Percentiles rank a stretch among this genome's conserved stretches.
Conservation (phyloP, 176 grass and related monocot genomes). For the Triticum urartu region DNA sequence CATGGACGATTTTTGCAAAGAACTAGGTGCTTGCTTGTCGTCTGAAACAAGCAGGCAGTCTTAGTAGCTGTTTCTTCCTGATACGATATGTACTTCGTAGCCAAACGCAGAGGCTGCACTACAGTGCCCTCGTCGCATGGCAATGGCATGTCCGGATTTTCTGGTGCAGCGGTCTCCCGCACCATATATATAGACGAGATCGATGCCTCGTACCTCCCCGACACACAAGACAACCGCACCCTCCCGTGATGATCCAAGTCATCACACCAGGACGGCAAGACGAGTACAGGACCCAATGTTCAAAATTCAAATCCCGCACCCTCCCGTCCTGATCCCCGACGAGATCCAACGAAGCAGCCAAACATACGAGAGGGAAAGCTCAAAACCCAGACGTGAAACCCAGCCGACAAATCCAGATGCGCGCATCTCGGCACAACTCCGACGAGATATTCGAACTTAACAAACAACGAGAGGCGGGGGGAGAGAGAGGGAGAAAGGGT, state of each 20-base stretch:
- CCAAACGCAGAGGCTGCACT: background rate
- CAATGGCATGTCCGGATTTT: slow-evolving; percentile 8
- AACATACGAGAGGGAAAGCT: background rate
- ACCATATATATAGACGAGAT: background rate
- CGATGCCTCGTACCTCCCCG: background rate
- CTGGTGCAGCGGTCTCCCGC: background rate
- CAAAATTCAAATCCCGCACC: background rate
- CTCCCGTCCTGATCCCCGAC: background rate
- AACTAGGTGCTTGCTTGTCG: background rate
- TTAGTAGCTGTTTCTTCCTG: background rate
- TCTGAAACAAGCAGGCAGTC: background rate
- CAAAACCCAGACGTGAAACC: background rate
- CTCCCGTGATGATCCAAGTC: background rate
- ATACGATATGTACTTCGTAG: background rate
- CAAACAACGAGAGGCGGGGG: background rate
- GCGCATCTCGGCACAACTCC: background rate
- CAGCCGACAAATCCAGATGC: background rate
- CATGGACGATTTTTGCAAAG: background rate
- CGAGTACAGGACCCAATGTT: background rate
- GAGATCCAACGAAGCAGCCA: slow-evolving; percentile 23
- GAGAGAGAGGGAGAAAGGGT: background rate
- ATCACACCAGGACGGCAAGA: background rate
- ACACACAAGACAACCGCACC: background rate
- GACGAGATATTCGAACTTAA: background rate
- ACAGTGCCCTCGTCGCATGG: background rate